A percentile compares a stretch with the other conserved stretches of the same genome.
phyloP scores from a whole-genome alignment of 2,329 filamentous ascomycete genomes.

The Bipolaris gigantea region DNA sequence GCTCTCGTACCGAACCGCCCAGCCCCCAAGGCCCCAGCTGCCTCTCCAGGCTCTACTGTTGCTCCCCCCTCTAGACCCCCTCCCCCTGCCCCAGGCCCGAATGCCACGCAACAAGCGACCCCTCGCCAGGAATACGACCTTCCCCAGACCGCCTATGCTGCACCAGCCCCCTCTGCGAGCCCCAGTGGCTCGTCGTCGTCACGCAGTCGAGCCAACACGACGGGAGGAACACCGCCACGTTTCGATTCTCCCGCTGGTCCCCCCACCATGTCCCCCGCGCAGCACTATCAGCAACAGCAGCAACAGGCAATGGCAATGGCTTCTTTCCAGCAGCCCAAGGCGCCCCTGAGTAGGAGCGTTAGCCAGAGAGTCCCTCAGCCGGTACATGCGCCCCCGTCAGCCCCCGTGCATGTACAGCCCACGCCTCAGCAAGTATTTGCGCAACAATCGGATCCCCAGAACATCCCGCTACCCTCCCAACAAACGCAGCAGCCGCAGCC shows the following conservation, averaged over 20 bases:
- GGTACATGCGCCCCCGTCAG: slow-evolving; percentile 32
- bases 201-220: slow-evolving; percentile 51
- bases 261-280: slow-evolving; percentile 44
- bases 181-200: slow-evolving; percentile 41
- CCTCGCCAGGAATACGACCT: slow-evolving; percentile 46
- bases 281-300: slow-evolving; percentile 75
- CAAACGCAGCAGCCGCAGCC: slow-evolving; percentile 31
- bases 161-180: slow-evolving; percentile 46
- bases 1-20: slow-evolving; percentile 75
- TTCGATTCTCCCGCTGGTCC: slow-evolving; percentile 53
- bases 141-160: slow-evolving; percentile 48
- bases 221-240: slow-evolving; percentile 40
- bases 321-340: slow-evolving; percentile 70
- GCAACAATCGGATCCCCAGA: slow-evolving; percentile 47
- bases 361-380: slow-evolving; percentile 63
- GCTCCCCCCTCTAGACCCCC: slow-evolving; percentile 60
- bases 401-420: slow-evolving; percentile 50
- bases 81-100: slow-evolving; percentile 57
- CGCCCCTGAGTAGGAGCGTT: slow-evolving; percentile 70
- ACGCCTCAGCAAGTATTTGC: slow-evolving; percentile 56
- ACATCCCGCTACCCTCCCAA: slow-evolving; percentile 52
- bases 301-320: slow-evolving; percentile 72
- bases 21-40: slow-evolving; percentile 79
- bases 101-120: slow-evolving; percentile 31
- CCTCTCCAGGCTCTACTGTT: slow-evolving; percentile 48